Percentiles rank a stretch among this genome's conserved stretches.
Evolutionary conservation across 352 stramenopile genomes (phyloP).

Genomic region (Aphanomyces euteiches): DNA sequence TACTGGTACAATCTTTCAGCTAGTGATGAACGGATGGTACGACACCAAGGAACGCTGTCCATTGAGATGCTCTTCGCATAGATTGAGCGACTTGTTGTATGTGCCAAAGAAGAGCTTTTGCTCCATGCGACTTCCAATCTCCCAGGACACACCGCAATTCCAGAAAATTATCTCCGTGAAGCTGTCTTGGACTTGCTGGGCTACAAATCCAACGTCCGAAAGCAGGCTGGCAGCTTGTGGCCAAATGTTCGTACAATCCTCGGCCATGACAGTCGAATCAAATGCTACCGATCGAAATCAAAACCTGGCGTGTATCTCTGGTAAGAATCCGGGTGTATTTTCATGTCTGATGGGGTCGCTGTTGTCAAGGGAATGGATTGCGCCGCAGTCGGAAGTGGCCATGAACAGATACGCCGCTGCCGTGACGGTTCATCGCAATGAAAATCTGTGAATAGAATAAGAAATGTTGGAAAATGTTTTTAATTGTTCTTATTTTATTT

Average conservation of each 20-base stretch:
- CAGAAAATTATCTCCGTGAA: conserved; percentile 14
- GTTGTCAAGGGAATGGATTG: conserved; percentile 20
- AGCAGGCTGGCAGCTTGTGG: not conserved
- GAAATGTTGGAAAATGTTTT: not conserved
- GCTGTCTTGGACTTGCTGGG: conserved; percentile 22
- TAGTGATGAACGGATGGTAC: too few relatives aligned
- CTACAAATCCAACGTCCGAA: conserved; percentile 3
- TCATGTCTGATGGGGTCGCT: not conserved
- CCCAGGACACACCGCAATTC: conserved; percentile 7
- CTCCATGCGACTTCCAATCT: conserved; percentile 23
- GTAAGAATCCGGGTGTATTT: not conserved
- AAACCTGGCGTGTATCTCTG: conserved; percentile 15
- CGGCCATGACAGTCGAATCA: conserved; percentile 12
- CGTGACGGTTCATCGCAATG: conserved; percentile 13
- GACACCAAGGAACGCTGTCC: conserved; percentile 5
- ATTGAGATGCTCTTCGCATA: not conserved
- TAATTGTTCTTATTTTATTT: not conserved
- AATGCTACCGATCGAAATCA: conserved; percentile 2
- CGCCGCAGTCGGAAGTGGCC: conserved; percentile 15
- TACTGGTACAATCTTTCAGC: too few relatives aligned
- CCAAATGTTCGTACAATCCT: not conserved
- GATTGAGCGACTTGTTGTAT: conserved; percentile 19
- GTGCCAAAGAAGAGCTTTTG: conserved; percentile 23
- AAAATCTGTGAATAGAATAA: not conserved
- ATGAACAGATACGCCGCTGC: conserved; percentile 16